A percentile compares a stretch with the other conserved stretches of the same genome.
phyloP scores from a whole-genome alignment of 805 yeast species.

The Metschnikowia picachoensis region DNA sequence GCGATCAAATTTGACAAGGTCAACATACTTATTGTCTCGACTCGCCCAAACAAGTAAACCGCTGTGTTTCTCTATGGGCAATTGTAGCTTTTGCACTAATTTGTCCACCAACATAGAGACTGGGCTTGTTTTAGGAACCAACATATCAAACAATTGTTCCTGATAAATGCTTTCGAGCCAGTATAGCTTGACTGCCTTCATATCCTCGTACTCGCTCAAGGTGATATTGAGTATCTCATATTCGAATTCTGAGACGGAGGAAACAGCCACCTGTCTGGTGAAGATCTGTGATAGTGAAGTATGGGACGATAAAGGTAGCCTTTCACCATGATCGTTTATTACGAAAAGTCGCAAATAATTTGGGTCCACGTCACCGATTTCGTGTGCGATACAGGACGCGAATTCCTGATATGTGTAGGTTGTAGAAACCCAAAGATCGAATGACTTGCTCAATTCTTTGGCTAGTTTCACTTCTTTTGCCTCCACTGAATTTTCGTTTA shows the following conservation, averaged over 20 bases:
- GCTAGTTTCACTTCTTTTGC: slow-evolving; percentile 19
- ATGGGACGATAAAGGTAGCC: slow-evolving; percentile 41
- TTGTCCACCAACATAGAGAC: slow-evolving; percentile 54
- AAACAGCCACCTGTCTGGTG: slow-evolving; percentile 41
- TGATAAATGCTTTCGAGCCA: slow-evolving; percentile 74
- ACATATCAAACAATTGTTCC: slow-evolving; percentile 63
- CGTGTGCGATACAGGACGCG: slow-evolving; percentile 55
- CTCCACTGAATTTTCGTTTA: slow-evolving; percentile 15
- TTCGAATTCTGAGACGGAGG: slow-evolving; percentile 47
- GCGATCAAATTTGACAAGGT: slow-evolving; percentile 34
- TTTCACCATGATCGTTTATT: slow-evolving; percentile 53
- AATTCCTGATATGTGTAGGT: slow-evolving; percentile 56
- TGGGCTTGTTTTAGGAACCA: slow-evolving; percentile 60
- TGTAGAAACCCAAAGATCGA: slow-evolving; percentile 69
- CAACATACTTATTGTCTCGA: slow-evolving; percentile 35
- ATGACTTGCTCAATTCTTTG: slow-evolving; percentile 23
- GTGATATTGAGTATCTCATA: slow-evolving; percentile 78
- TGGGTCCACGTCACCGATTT: slow-evolving; percentile 48
- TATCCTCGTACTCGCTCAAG: slow-evolving; percentile 70
- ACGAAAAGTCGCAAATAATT: slow-evolving; percentile 63
- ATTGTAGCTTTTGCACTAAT: slow-evolving; percentile 50
- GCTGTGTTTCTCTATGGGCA: slow-evolving; percentile 44
- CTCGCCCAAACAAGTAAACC: slow-evolving; percentile 59
- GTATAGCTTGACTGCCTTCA: slow-evolving; percentile 59
- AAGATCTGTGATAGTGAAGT: slow-evolving; percentile 39